Conservation (phyloP, 1,284 basidiomycete species). For the Ganoderma lucidum region DNA sequence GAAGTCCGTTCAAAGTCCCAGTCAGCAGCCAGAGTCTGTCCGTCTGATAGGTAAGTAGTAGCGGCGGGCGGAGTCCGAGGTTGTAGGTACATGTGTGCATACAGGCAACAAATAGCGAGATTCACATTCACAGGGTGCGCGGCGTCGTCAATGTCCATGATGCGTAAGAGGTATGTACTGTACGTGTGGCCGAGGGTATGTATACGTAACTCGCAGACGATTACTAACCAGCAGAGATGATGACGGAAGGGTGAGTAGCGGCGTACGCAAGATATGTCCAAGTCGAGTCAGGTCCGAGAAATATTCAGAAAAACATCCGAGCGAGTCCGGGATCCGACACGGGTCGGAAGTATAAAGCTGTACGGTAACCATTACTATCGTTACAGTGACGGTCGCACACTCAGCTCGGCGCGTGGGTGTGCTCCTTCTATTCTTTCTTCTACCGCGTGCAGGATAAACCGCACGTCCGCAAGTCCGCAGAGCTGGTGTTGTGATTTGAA, state of each 20-base stretch:
- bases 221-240: neutral
- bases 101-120: neutral
- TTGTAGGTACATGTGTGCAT: slow-evolving; percentile 1
- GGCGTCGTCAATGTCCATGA: neutral
- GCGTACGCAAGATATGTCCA: neutral
- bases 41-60: neutral
- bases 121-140: neutral
- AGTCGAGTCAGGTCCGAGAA: neutral
- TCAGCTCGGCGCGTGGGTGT: neutral
- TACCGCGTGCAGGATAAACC: neutral
- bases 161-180: slow-evolving; percentile 6
- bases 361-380: slow-evolving; percentile 4
- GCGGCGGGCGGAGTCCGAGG: neutral
- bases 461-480: neutral
- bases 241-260: neutral
- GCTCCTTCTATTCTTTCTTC: slow-evolving; percentile 4
- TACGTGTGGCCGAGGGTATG: neutral
- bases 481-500: neutral
- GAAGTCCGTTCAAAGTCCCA: neutral
- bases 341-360: slow-evolving; percentile 6
- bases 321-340: neutral
- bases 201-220: neutral
- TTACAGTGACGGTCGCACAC: slow-evolving; percentile 5
- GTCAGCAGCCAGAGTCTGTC: neutral
- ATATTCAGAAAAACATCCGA: neutral